Evolutionary conservation across 2,329 filamentous ascomycete species (phyloP).

Genomic region (Fusarium lyarnte): DNA sequence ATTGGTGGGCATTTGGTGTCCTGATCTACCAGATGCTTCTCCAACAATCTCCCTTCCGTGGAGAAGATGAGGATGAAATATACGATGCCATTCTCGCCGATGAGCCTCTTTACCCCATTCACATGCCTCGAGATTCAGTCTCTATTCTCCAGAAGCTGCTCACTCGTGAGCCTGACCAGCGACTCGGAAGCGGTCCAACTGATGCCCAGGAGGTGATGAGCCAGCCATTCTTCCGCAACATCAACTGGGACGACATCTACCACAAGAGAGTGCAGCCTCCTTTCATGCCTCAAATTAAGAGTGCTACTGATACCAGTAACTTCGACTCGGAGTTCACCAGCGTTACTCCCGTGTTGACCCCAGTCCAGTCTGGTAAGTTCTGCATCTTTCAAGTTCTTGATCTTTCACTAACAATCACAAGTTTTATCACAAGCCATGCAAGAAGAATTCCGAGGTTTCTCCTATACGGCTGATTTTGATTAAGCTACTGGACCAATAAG

Average conservation of each 20-base stretch:
- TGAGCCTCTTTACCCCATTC: slow-evolving; percentile 96
- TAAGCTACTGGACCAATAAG: slow-evolving; percentile 51
- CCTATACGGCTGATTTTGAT: slow-evolving; percentile 92
- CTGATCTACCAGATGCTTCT: slow-evolving; percentile 99
- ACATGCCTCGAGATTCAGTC: slow-evolving; percentile 98
- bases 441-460: slow-evolving; percentile 99
- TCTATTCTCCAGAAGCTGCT: slow-evolving; percentile 97
- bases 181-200: slow-evolving; percentile 92
- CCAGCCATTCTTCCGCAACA: slow-evolving; percentile 96
- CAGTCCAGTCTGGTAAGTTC: slow-evolving; percentile 91
- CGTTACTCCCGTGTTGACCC: slow-evolving; percentile 95
- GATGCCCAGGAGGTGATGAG: slow-evolving; percentile 99
- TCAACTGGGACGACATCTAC: slow-evolving; percentile 99
- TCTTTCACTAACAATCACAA: slow-evolving; percentile 52
- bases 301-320: slow-evolving; percentile 97
- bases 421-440: slow-evolving; percentile 99
- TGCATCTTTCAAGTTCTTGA: neutral
- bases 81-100: slow-evolving; percentile 98
- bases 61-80: slow-evolving; percentile 98
- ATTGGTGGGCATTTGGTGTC: slow-evolving; percentile 99
- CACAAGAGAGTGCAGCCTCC: slow-evolving; percentile 91
- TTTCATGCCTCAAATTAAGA: slow-evolving; percentile 90
- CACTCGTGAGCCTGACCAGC: slow-evolving; percentile 91
- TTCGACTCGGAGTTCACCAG: slow-evolving; percentile 99
- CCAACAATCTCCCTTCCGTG: slow-evolving; percentile 97